Evolutionary conservation across 805 yeast species (phyloP).

Genomic region (Candida suzukii): DNA sequence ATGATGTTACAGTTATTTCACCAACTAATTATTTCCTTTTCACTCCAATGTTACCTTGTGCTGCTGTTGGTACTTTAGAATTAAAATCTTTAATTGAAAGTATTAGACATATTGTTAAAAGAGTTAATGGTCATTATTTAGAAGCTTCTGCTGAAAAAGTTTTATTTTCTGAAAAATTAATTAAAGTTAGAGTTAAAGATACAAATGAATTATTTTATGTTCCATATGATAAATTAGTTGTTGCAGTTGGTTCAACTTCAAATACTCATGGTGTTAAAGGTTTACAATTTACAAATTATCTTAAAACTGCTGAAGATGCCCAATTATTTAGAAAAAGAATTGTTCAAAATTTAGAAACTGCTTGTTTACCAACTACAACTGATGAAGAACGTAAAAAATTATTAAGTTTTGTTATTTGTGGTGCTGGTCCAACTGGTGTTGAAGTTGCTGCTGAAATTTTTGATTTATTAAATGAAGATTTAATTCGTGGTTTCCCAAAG

Average conservation of each 20-base stretch:
- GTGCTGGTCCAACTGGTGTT: conserved; percentile 74
- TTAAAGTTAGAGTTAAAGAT: conserved; percentile 45
- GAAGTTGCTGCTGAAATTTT: conserved; percentile 68
- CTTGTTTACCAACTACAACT: conserved; percentile 58
- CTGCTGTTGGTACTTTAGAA: conserved; percentile 66
- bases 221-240: conserved; percentile 64
- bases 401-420: conserved; percentile 60
- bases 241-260: conserved; percentile 63
- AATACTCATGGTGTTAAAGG: conserved; percentile 70
- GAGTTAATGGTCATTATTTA: conserved; percentile 51
- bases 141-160: conserved; percentile 57
- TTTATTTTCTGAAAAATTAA: conserved; percentile 46
- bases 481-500: conserved; percentile 49
- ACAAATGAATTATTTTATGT: conserved; percentile 43
- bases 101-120: conserved; percentile 46
- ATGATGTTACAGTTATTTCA: conserved; percentile 59
- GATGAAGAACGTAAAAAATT: conserved; percentile 57
- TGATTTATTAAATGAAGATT: conserved; percentile 60
- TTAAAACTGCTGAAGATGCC: conserved; percentile 65
- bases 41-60: conserved; percentile 63
- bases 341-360: conserved; percentile 48
- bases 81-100: conserved; percentile 59
- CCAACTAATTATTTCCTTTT: conserved; percentile 65
- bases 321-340: conserved; percentile 47
- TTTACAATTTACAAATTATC: conserved; percentile 50